phyloP scores from a whole-genome alignment of 2,329 filamentous ascomycete species.

The Ascochyta lentis region DNA sequence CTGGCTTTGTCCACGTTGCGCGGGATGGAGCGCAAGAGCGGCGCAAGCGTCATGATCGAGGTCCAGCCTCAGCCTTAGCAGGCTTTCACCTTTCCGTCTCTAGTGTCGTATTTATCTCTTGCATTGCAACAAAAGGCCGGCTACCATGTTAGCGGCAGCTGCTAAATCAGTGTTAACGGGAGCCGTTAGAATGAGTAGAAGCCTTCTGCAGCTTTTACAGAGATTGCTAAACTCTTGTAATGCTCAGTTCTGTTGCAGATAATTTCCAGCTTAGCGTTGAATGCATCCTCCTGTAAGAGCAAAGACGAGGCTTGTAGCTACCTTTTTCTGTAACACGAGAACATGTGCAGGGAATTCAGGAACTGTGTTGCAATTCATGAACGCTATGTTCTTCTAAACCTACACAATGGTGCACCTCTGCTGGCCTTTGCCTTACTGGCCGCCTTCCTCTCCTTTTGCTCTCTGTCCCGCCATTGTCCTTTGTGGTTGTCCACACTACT shows the following conservation, averaged over 20 bases:
- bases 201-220: too few species aligned
- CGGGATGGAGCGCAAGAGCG: conserved; percentile 15
- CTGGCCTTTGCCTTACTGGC: neutral
- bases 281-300: too few species aligned
- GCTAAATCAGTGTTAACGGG: too few species aligned
- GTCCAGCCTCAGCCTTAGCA: neutral
- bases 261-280: too few species aligned
- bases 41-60: conserved; percentile 21
- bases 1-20: conserved; percentile 22
- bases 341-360: neutral
- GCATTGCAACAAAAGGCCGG: too few species aligned
- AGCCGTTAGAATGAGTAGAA: too few species aligned
- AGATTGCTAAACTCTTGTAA: too few species aligned
- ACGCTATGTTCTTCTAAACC: conserved; percentile 5
- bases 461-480: neutral
- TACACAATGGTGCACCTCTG: conserved; percentile 2
- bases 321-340: too few species aligned
- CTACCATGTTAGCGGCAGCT: too few species aligned
- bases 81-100: conserved; percentile 5
- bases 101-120: neutral
- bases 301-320: too few species aligned
- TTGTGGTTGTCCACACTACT: conserved; percentile 24
- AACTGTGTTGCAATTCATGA: neutral
- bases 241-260: too few species aligned
- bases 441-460: neutral